Evolutionary conservation across 176 grass and related monocot genomes (phyloP), one percentile per base, ranked within the genome.

Genomic region (Carex parvula): DNA sequence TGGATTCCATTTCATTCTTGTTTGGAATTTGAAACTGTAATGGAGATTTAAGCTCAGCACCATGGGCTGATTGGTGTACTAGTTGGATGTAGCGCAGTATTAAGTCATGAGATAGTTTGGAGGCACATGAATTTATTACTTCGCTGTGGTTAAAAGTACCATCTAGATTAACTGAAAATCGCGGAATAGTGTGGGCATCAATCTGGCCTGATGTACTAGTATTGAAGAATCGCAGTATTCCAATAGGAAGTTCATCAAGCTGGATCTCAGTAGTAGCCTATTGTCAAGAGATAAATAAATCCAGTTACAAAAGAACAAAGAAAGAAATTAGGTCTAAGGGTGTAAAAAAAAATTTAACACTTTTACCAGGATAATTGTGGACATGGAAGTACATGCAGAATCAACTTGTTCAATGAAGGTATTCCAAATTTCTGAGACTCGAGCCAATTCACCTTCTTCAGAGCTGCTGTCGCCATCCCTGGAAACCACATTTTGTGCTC

Each of bases 311-410:
- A 61, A 70, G 75, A 64, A 58, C 83, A 79, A 80, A 62, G 20
- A 44, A 90, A 66, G 2, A 81, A 81, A 46, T 81, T 50, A 67
- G 44, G 17, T 66, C 13, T 53, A 32, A 67, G 22, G 32, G 58
- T 82, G 17, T 82, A 66, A 66, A n/a, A n/a, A n/a, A n/a, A n/a
- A 61, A 3, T 64, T 81, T 37, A 44, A 46, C 4, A 91, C 15
- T 41, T 91, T 76, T 91, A 98, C 95, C 95, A 98, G 83, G 71
- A 95, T 85, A 88, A 88, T 98, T 83, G 92, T 89, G 62, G 95
- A 94, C 85, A 85, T 88, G 84, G 92, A 91, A 75, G 91, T 88
- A 82, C 85, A 88, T 52, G 89, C 84, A 82, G 92, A 95, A 89
- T 90, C 86, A 80, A 98, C 86, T 79, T 98, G 95, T 83, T 95